Percentiles rank a stretch among this genome's conserved stretches.
Evolutionary conservation across 148 eudicot genomes (phyloP).

Genomic region (Dysphania ambrosioides): DNA sequence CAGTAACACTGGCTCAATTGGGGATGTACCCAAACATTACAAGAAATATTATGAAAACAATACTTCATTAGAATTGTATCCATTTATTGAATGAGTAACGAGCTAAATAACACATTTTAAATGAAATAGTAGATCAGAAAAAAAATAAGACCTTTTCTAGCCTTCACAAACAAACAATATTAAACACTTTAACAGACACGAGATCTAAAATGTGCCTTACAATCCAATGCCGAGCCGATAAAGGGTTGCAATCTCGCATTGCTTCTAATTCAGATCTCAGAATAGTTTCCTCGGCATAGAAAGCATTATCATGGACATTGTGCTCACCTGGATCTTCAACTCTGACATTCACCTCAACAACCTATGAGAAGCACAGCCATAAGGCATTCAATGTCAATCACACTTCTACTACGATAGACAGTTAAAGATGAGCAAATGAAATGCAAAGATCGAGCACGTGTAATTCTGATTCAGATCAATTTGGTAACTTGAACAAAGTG

Average conservation of each 20-base stretch:
- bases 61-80: background rate
- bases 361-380: slow-evolving; percentile 32
- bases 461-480: background rate
- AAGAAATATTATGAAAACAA: background rate
- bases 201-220: slow-evolving; percentile 37
- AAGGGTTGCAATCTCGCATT: slow-evolving; percentile 81
- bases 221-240: slow-evolving; percentile 94
- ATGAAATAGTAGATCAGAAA: background rate
- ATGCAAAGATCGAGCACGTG: background rate
- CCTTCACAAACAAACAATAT: background rate
- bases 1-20: background rate
- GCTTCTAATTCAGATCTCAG: slow-evolving; percentile 78
- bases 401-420: background rate
- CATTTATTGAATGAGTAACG: background rate
- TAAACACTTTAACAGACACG: background rate
- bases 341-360: slow-evolving; percentile 88
- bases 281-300: slow-evolving; percentile 77
- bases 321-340: slow-evolving; percentile 82
- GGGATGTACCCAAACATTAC: background rate
- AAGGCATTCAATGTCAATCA: background rate
- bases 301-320: slow-evolving; percentile 86
- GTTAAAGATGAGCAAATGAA: background rate
- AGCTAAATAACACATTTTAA: background rate
- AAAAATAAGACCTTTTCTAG: background rate
- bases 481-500: background rate